Conservation (phyloP, 2,329 filamentous ascomycete genomes). For the Calonectria montana region DNA sequence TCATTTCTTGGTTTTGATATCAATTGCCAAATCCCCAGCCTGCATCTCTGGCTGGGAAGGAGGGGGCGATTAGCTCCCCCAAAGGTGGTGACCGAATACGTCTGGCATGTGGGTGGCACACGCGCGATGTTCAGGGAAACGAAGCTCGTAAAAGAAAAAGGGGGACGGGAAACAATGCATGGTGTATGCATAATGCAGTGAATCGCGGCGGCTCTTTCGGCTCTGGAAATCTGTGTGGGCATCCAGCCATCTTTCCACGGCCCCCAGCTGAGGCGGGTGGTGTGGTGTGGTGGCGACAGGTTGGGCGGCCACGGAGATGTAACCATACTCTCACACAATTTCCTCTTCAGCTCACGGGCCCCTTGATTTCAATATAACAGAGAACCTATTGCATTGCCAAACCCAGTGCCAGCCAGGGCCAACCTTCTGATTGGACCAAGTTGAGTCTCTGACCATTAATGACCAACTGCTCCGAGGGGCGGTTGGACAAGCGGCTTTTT, state of each 20-base stretch:
- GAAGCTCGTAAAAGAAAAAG: neutral
- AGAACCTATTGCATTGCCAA: neutral
- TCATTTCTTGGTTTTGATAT: slow-evolving; percentile 1
- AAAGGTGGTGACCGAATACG: slow-evolving; percentile 6
- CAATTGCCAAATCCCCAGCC: neutral
- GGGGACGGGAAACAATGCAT: slow-evolving; percentile 5
- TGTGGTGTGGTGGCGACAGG: slow-evolving; percentile 13
- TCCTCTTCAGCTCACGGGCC: neutral
- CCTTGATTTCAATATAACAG: slow-evolving; percentile 11
- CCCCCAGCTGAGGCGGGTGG: neutral
- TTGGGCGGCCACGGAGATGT: neutral
- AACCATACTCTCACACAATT: neutral
- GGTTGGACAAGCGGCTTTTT: neutral
- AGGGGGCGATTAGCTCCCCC: neutral
- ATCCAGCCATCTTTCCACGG: neutral
- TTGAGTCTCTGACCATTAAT: neutral
- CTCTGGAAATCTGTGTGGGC: neutral
- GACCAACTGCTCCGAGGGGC: neutral
- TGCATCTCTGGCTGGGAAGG: neutral
- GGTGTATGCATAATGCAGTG: slow-evolving; percentile 14
- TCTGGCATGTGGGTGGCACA: slow-evolving; percentile 1
- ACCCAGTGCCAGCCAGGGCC: neutral
- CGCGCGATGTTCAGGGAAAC: neutral
- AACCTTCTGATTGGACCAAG: neutral
- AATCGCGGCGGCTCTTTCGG: neutral